Conservation (phyloP, 2,329 filamentous ascomycete genomes). For the Phymatotrichopsis omnivora region DNA sequence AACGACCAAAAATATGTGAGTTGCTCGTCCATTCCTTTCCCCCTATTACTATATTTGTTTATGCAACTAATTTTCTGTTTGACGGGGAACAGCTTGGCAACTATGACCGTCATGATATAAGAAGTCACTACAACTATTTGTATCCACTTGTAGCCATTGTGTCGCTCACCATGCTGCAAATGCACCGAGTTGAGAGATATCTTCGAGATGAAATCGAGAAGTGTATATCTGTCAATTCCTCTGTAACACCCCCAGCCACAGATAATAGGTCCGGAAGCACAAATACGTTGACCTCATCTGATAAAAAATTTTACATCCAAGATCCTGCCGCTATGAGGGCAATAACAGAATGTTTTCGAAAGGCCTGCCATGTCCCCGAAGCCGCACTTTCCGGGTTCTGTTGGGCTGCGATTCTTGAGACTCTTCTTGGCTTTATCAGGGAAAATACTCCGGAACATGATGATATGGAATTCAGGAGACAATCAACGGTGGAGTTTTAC, state of each 20-base stretch:
- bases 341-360: slow-evolving; percentile 26
- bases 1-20: slow-evolving; percentile 24
- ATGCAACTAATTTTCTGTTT: too few species aligned
- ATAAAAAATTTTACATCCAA: slow-evolving; percentile 26
- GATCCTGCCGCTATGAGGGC: slow-evolving; percentile 25
- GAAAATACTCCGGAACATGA: slow-evolving; percentile 15
- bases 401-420: slow-evolving; percentile 27
- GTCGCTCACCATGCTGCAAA: slow-evolving; percentile 28
- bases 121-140: slow-evolving; percentile 25
- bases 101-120: slow-evolving; percentile 26
- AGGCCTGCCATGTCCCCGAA: slow-evolving; percentile 15
- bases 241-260: slow-evolving; percentile 21
- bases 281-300: slow-evolving; percentile 5
- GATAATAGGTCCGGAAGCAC: slow-evolving; percentile 8
- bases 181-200: slow-evolving; percentile 23
- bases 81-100: too few species aligned
- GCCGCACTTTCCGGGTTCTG: slow-evolving; percentile 27
- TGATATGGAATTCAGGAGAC: slow-evolving; percentile 15
- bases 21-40: neutral
- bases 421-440: slow-evolving; percentile 19
- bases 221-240: slow-evolving; percentile 15
- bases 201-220: slow-evolving; percentile 24
- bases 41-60: too few species aligned
- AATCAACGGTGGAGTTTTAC: slow-evolving; percentile 17
- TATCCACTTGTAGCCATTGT: slow-evolving; percentile 28